Base-by-base conservation (phyloP, 1,139 yeast genomes). In the Zhuliangozyma blackwelliae region DNA sequence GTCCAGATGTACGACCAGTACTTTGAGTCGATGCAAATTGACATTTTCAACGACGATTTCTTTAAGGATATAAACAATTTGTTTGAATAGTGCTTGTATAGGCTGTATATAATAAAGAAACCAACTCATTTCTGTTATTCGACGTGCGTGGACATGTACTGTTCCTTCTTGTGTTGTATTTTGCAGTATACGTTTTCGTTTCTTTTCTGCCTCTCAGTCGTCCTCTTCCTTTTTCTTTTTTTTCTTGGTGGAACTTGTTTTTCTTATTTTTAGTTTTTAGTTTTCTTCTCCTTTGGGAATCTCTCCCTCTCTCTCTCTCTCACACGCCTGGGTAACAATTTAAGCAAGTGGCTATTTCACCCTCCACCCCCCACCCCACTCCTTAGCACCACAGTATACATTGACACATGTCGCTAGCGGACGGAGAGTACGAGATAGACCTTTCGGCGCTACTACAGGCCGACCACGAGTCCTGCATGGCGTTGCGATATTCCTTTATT, bases 371-470 rank as follows among this genome's bases (percentile, higher is more conserved):
- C 21, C n/a, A 25, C 23, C 7, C 13, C n/a, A 3, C 8, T 22
- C 13, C 13, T 10, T 16, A 5, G 8, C n/a, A 7, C 13, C 30
- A 32, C 13, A 7, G 10, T 5, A 10, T 5, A 25, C 16, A n/a
- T n/a, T n/a, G n/a, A 6, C 34, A n/a, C 13, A 47, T 46, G 50
- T 43, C 47, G 9, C 29, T 47, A 29, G 63, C 68, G 9, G 74
- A 70, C 49, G 76, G 76, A 11, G 76, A 70, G 44, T 70, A 70
- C 45, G 73, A 66, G 29, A 59, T 70, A 32, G 75, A 69, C 41
- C 47, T 68, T 28, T 51, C 61, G 28, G 57, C 50, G n/a, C 49
- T 66, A 12, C 39, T 51, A 31, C 51, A 46, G 11, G 35, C 23
- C 25, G 38, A 37, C 28, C 53, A 50, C 10, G 46, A 49, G 5